These are phyloP conservation scores for Drosera capensis DNA, from an alignment of 148 eudicot species.

Conservation along the genomic window DNA sequence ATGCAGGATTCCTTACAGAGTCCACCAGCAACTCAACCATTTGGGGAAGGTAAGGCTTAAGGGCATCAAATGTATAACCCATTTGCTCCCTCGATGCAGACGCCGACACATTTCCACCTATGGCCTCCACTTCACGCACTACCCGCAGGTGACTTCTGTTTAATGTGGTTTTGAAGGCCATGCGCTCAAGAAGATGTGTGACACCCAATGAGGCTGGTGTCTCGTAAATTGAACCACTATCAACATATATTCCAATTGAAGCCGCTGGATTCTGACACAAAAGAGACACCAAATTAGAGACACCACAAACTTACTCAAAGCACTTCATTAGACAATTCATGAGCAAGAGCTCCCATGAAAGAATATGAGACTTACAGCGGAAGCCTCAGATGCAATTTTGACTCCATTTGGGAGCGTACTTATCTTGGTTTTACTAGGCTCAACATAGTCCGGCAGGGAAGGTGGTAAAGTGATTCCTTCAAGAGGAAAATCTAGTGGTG, in stretches of 20 bases:
- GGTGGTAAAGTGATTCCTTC: conserved; percentile 52
- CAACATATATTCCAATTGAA: conserved; percentile 71
- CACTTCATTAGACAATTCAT: background rate
- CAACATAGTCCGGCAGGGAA: conserved; percentile 64
- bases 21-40: conserved; percentile 96
- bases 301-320: background rate
- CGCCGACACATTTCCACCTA: conserved; percentile 75
- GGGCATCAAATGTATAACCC: conserved; percentile 83
- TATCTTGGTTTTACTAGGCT: conserved; percentile 59
- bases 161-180: conserved; percentile 86
- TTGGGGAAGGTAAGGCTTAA: conserved; percentile 72
- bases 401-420: conserved; percentile 80
- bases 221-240: conserved; percentile 82
- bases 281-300: conserved; percentile 4
- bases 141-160: conserved; percentile 78
- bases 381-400: conserved; percentile 80
- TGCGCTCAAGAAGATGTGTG: conserved; percentile 87
- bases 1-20: conserved; percentile 84
- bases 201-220: conserved; percentile 54
- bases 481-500: conserved; percentile 66
- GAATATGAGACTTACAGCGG: conserved; percentile 34
- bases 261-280: conserved; percentile 75
- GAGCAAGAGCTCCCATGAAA: conserved; percentile 3
- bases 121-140: conserved; percentile 92
- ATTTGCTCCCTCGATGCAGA: conserved; percentile 93